Base-by-base conservation (phyloP, 805 yeast species). In the Hanseniaspora taiwanica region DNA sequence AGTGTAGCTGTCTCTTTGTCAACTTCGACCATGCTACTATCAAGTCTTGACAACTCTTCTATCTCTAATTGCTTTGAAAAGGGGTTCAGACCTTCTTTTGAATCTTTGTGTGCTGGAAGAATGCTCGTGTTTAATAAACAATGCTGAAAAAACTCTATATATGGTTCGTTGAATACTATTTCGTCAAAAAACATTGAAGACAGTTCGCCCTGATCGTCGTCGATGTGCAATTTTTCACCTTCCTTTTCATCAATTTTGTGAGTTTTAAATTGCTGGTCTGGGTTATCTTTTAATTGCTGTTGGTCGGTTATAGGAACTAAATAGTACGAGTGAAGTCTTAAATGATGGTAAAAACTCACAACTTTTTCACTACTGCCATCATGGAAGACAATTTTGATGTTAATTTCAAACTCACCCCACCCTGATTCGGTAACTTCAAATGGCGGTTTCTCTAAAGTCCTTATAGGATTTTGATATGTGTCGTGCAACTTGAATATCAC, bases 361-460 rank as follows among this genome's bases (percentile, higher is more conserved):
- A 81, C 78, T 64, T 91, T 91, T 55, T 91, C 98, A 49, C 78
- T 79, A 13, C 93, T 79, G 23, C 83, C 94, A n/a, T 78, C 71
- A 29, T 77, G 78, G 58, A 91, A 91, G 57, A 78, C 87, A 14
- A 91, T 74, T 55, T 87, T 83, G 41, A 91, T 78, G 27, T 82
- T 74, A 45, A 91, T 81, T 54, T 91, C 99, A 60, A 91, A 91
- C 59, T 91, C 99, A 48, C 99, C 99, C 99, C 99, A 91, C 0
- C 99, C 99, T 0, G 97, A 83, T 54, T 91, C 99, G 2, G 94
- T 81, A 21, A 91, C 85, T 57, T 86, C 94, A 52, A 81, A 91
- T 0, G 98, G 98, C 2, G 97, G 96, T 23, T 66, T 56, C 46
- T 91, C 97, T 13, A 89, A 69, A 1, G 91, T 71, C 41, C 99